These are phyloP conservation scores for Wickerhamomyces xylosicus DNA, from an alignment of 805 yeast genomes.

Conservation along the genomic window DNA sequence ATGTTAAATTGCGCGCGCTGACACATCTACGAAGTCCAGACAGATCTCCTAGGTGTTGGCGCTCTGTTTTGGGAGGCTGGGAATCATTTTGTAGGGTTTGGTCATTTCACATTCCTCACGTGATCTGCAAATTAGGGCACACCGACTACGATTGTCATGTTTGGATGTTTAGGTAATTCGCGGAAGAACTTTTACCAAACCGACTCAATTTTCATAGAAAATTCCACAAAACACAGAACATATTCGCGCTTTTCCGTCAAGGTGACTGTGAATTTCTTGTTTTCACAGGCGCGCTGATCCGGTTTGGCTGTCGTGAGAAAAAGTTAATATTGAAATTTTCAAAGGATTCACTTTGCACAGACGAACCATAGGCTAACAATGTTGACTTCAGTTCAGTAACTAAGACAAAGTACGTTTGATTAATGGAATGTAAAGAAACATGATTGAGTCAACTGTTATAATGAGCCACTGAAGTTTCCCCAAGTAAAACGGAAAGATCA, in stretches of 20 bases:
- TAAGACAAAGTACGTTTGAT: constrained; percentile 18
- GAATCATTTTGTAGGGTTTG: too few relatives aligned
- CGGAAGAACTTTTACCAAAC: constrained; percentile 5
- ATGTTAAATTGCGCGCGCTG: too few relatives aligned
- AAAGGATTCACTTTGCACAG: neutral
- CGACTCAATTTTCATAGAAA: constrained; percentile 16
- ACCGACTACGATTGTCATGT: neutral
- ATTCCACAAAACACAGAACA: neutral
- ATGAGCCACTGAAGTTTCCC: neutral
- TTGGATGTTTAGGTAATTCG: neutral
- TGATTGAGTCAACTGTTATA: neutral
- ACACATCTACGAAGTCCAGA: too few relatives aligned
- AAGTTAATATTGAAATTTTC: neutral
- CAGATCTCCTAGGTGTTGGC: too few relatives aligned
- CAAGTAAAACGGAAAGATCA: too few relatives aligned
- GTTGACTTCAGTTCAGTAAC: neutral
- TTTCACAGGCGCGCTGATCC: neutral
- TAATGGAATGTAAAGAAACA: constrained; percentile 1
- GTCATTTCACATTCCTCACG: too few relatives aligned
- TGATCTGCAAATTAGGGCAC: too few relatives aligned
- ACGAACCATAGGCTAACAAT: neutral
- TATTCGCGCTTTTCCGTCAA: neutral
- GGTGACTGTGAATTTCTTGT: neutral
- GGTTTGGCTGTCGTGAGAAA: neutral
- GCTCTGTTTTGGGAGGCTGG: too few relatives aligned